These are phyloP conservation scores for Circinella umbellata DNA, from an alignment of 371 early-diverging fungal genomes.

Conservation along the genomic window DNA sequence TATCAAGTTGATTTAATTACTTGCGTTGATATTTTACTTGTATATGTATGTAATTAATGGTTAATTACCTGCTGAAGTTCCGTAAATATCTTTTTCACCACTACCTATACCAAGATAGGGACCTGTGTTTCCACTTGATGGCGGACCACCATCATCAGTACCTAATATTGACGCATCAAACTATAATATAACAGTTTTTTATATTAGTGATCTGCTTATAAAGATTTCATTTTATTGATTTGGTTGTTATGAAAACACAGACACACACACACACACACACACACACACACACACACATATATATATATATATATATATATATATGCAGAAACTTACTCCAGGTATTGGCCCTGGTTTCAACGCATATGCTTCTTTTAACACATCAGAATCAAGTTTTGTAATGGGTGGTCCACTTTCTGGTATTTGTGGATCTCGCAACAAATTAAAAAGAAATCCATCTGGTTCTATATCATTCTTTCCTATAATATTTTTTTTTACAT, in stretches of 20 bases:
- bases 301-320: no score
- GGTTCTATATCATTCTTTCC: constrained; percentile 45
- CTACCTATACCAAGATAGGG: constrained; percentile 15
- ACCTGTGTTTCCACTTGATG: constrained; percentile 15
- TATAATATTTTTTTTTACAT: constrained; percentile 5
- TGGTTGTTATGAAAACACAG: no score
- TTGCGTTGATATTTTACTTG: no score
- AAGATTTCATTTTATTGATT: no score
- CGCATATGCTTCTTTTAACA: constrained; percentile 54
- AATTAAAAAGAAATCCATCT: constrained; percentile 45
- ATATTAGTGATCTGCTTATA: no score
- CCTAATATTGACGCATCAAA: constrained; percentile 64
- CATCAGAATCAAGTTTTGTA: constrained; percentile 44
- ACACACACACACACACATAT: no score
- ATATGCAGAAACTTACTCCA: constrained; percentile 43
- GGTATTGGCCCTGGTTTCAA: constrained; percentile 63
- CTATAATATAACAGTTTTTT: constrained; percentile 23
- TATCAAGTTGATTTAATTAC: no score
- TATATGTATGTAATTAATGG: no score
- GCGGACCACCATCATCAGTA: constrained; percentile 45
- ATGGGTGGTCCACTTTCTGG: constrained; percentile 40
- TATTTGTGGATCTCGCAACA: constrained; percentile 50
- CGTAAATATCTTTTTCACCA: constrained; percentile 11
- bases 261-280: no score
- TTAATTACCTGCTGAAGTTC: constrained; percentile 17